phyloP scores from a whole-genome alignment of 345 rosid species.

The Murraya koenigii region DNA sequence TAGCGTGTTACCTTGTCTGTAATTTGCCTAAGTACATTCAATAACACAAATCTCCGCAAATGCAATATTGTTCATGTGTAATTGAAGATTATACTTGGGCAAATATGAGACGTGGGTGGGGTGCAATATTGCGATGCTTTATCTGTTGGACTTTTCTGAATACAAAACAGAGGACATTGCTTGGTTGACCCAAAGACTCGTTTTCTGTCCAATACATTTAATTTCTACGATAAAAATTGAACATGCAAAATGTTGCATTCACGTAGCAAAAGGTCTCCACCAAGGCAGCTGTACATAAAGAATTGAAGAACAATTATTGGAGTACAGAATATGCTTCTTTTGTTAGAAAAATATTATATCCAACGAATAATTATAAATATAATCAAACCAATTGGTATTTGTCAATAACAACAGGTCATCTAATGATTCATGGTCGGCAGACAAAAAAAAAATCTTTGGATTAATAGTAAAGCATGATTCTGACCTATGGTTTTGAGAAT shows the following conservation, averaged over 20 bases:
- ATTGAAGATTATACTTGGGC: neutral
- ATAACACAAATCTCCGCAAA: too few relatives aligned
- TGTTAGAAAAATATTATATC: too few relatives aligned
- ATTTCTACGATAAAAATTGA: neutral
- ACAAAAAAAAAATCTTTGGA: neutral
- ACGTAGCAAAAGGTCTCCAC: slow-evolving; percentile 11
- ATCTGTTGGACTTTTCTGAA: neutral
- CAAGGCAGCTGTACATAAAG: neutral
- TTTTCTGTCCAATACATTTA: neutral
- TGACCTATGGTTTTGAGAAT: neutral
- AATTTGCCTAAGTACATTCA: neutral
- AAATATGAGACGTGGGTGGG: neutral
- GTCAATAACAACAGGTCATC: neutral
- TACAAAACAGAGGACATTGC: neutral
- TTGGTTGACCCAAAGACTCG: neutral
- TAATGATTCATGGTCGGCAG: neutral
- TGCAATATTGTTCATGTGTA: neutral
- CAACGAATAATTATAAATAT: too few relatives aligned
- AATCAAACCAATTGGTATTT: neutral
- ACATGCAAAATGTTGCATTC: neutral
- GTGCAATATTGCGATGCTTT: neutral
- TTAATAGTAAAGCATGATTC: neutral
- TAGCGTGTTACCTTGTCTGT: neutral
- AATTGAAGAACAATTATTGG: neutral
- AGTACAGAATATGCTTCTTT: neutral